Conservation (phyloP, 129 eudicot genomes). For the Lactuca sativa region DNA sequence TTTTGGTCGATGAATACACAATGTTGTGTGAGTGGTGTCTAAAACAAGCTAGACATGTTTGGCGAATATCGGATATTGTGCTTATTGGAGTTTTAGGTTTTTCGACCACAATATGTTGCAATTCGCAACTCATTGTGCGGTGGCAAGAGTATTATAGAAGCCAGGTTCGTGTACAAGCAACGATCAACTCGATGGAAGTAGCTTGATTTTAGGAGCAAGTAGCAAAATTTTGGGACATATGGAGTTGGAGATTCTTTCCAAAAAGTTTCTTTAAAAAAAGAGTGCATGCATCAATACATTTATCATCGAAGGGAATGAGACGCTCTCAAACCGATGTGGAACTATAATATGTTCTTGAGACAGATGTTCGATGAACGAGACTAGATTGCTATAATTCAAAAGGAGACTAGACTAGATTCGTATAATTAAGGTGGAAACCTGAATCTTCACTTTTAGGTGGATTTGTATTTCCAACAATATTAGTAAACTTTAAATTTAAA, state of each 20-base stretch:
- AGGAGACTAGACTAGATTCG: too few species aligned
- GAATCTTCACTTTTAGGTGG: too few species aligned
- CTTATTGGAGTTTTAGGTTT: neutral
- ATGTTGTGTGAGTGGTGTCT: conserved; percentile 14
- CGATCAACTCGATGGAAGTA: neutral
- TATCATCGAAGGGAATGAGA: too few species aligned
- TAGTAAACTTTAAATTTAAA: too few species aligned
- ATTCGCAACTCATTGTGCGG: neutral
- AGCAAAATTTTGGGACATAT: neutral
- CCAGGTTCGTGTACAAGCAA: conserved; percentile 8
- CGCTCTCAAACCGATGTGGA: too few species aligned
- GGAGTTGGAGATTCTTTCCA: neutral
- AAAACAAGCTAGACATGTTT: neutral
- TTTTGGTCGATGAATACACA: conserved; percentile 4
- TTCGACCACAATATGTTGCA: conserved; percentile 4
- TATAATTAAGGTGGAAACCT: too few species aligned
- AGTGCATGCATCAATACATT: too few species aligned
- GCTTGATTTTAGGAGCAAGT: conserved; percentile 4
- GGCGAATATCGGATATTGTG: neutral
- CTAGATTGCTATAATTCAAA: too few species aligned
- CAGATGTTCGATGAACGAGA: too few species aligned
- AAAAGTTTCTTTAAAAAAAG: too few species aligned
- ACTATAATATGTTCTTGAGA: too few species aligned
- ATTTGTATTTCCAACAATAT: too few species aligned
- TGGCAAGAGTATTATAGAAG: conserved; percentile 12